Base-by-base conservation (phyloP, 495 filamentous ascomycete species). In the Daldinia childiae region DNA sequence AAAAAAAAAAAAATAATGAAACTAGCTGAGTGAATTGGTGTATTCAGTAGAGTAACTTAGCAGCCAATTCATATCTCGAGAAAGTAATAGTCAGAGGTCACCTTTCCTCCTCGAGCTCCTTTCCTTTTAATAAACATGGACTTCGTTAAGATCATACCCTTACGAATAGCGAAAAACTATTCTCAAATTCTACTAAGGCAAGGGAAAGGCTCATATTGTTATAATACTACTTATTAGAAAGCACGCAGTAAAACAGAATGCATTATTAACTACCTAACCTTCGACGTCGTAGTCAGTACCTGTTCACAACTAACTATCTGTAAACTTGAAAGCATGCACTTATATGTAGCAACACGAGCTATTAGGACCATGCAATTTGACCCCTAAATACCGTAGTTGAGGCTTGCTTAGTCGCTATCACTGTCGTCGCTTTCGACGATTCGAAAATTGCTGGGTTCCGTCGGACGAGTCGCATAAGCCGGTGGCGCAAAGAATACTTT, bases 401-500 rank as follows among this genome's bases (percentile, higher is more conserved):
- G 34, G 29, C 6, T 57, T 15, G 54, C 50, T 14, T 34, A 19
- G 12, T 39, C 30, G 12, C 14, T 14, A 3, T 57, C 54, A 36
- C 29, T 30, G 17, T 57, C 54, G 17, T 57, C 54, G n/a, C 30
- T 30, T 17, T 24, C 32, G 19, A n/a, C 34, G n/a, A 17, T 3
- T 27, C 29, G 55, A 48, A 15, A 4, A 43, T 62, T 32, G 11
- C 15, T 4, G 2, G 3, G 0, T 9, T 54, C 41, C 3, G 21
- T 50, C 1, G 56, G 29, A 24, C 15, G 38, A 30, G 4, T 19
- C 3, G 64, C 56, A 24, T 60, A 58, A n/a, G 7, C 8, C 14
- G 60, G 61, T 0, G 48, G 12, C 9, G 61, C 51, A 27, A 41
- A 26, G 39, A 73, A 73, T 1, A 73, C 56, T 14, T 32, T 64